Evolutionary conservation across 331 rosid genomes (phyloP).

Genomic region (Pyracantha coccinea): DNA sequence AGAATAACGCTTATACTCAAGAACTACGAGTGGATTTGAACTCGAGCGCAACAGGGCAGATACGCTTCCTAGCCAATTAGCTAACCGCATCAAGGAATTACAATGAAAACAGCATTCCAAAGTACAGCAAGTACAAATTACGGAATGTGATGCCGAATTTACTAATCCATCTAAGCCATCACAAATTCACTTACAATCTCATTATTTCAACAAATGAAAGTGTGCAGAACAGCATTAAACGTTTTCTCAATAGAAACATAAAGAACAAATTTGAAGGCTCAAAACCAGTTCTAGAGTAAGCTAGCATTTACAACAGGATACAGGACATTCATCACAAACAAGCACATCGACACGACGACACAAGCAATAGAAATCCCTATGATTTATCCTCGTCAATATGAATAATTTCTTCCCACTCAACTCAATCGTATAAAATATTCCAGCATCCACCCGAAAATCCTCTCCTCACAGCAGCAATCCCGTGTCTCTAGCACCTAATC

Average conservation of each 20-base stretch:
- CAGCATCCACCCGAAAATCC: constrained; percentile 19
- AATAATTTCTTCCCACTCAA: background rate
- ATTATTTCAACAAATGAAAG: background rate
- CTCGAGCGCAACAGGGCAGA: too few species aligned
- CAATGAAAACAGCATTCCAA: too few species aligned
- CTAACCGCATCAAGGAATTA: too few species aligned
- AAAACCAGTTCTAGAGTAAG: constrained; percentile 7
- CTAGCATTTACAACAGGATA: constrained; percentile 29
- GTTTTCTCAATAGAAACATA: background rate
- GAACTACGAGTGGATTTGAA: too few species aligned
- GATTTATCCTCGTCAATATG: background rate
- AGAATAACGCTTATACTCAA: too few species aligned
- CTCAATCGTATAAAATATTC: constrained; percentile 5
- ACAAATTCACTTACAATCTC: background rate
- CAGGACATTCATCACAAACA: constrained; percentile 7
- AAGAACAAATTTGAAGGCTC: background rate
- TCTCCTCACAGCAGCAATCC: constrained; percentile 7
- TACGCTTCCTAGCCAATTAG: too few species aligned
- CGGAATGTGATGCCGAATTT: background rate
- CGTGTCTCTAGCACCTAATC: constrained; percentile 63
- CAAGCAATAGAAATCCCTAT: constrained; percentile 8
- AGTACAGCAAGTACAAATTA: background rate
- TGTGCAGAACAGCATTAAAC: background rate
- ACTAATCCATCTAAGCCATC: background rate
- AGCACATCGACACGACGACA: constrained; percentile 24